Base-by-base conservation (phyloP, 345 rosid species). In the Barbarea vulgaris region DNA sequence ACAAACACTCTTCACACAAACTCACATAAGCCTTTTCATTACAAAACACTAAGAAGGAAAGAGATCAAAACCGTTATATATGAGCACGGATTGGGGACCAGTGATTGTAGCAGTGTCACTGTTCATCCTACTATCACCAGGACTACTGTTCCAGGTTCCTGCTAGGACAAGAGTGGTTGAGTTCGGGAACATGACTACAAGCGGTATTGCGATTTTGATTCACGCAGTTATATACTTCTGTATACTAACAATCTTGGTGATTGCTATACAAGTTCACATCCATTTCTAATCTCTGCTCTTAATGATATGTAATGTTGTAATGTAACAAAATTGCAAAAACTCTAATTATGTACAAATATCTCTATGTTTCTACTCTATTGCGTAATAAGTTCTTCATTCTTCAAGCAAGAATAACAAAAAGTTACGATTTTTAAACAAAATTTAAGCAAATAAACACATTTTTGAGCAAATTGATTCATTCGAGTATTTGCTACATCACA, bases 81-180 rank as follows among this genome's bases (percentile, higher is more conserved):
- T 87, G 97, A 78, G 84, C 54, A 83, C 92, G 2, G 98, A 94
- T 73, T 94, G 98, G 98, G 98, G 92, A 58, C 87, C 98, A 0
- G 91, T 92, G 11, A 61, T 87, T 2, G 86, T 91, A 3, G 88
- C 97, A 0, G 96, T 84, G 70, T 85, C 21, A 21, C 22, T 94
- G 74, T 94, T 94, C 89, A 85, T 94, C 73, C 80, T 94, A 21
- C 65, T 94, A 42, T 94, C 97, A 14, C 98, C 98, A 15, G 98
- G 98, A 12, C 77, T 94, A 69, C 67, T 94, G 71, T 88, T 94
- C 79, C 98, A 94, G 86, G 27, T 92, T 51, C 98, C 98, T 0
- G 90, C 96, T 13, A 91, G 85, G 34, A 73, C 78, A 0, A 82
- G 97, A 44, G 89, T 94, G 55, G 77, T 90, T 10, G 98, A 94